Percentiles rank a stretch among this genome's conserved stretches.
phyloP scores from a whole-genome alignment of 83 land plant genomes.

The Thuja plicata region DNA sequence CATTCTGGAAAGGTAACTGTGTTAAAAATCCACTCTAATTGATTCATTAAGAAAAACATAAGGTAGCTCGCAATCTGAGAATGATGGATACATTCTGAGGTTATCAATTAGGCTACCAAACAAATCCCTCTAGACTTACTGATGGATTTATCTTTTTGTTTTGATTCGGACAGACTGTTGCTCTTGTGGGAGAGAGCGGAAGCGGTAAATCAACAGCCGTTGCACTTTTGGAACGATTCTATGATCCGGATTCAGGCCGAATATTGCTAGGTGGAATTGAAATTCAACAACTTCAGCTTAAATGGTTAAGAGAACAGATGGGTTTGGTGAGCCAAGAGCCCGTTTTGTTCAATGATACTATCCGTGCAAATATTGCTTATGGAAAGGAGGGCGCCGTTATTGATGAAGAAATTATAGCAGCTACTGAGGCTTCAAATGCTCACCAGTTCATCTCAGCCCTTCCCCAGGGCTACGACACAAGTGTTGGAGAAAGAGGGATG shows the following conservation, averaged over 20 bases:
- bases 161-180: constrained; percentile 28
- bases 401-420: constrained; percentile 26
- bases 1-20: constrained; percentile 33
- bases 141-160: neutral
- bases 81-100: neutral
- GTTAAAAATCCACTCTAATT: neutral
- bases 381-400: constrained; percentile 41
- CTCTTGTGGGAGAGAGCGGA: constrained; percentile 47
- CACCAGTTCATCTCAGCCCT: constrained; percentile 26
- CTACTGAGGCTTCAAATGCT: constrained; percentile 38
- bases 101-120: neutral
- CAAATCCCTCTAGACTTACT: neutral
- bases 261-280: constrained; percentile 34
- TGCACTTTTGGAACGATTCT: constrained; percentile 32
- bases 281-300: constrained; percentile 24
- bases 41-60: neutral
- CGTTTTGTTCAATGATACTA: constrained; percentile 28
- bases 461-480: constrained; percentile 32
- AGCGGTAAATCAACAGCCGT: constrained; percentile 43
- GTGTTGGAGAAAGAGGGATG: constrained; percentile 36
- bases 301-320: constrained; percentile 42
- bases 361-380: constrained; percentile 36
- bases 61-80: neutral
- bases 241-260: constrained; percentile 38
- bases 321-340: constrained; percentile 47